Evolutionary conservation across 176 grass and related monocot species (phyloP), one percentile per base, ranked within the genome.

Genomic region (Aegilops tauschii): DNA sequence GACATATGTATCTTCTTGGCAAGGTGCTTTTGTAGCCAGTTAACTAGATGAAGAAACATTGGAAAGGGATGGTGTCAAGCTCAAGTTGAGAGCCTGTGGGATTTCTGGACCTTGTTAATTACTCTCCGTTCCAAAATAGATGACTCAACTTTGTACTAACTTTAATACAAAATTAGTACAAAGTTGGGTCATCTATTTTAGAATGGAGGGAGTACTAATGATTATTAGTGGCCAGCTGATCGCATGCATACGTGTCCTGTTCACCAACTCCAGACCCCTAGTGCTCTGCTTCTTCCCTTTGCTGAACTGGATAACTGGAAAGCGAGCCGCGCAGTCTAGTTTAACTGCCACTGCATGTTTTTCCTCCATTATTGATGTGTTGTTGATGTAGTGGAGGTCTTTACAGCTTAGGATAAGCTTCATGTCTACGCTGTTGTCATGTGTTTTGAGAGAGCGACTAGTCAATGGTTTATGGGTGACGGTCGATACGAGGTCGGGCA

Each of bases 221-320:
- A 69, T 77, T 73, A 34, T 56, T 18, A 71, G 82, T 82, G 35
- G 62, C 69, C 80, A 69, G 18, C 61, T 13, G 20, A 69, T 59
- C 65, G 45, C 68, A n/a, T 61, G 65, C 61, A 28, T 61, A 67
- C 40, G 9, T 86, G 74, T 31, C 31, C 30, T 71, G 81, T 78
- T 85, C 77, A 84, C 85, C 69, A 70, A 91, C 85, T 81, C 62
- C 39, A 50, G 76, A 69, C 49, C 31, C 69, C 64, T 84, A 76
- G 67, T 87, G 66, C 25, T 14, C 68, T 76, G 45, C 67, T 75
- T 80, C 80, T 61, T 20, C 49, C 73, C 47, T 69, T 84, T 69
- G 82, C 49, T 91, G 81, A 91, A 88, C 82, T 91, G 81, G 77
- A 85, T 91, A 88, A 84, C 76, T 77, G 82, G 76, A 88, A 88